Evolutionary conservation across 108 stramenopile species (phyloP), one percentile per base, ranked within the genome.

Genomic region (Seminavis robusta): DNA sequence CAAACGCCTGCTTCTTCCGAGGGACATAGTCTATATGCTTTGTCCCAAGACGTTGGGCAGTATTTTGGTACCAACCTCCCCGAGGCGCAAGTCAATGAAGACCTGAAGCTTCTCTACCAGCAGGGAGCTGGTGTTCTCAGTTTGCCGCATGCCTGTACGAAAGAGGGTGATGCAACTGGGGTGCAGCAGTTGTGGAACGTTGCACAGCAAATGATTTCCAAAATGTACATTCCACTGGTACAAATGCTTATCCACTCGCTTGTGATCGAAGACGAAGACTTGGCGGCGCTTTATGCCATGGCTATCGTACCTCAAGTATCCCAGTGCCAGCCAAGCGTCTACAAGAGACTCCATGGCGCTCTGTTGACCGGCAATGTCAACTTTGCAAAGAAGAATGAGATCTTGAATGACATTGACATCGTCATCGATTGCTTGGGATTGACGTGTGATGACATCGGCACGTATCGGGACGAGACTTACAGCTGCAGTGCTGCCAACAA

Each of bases 301-400:
- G 83, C 83, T 24, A 19, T 92, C 10, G 61, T 92, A 26, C 91
- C 91, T 6, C 91, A 92, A 65, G 59, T 86, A 17, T 69, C 83
- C 1, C 82, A 87, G 58, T 92, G 91, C 50, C 71, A 77, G 11
- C 70, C 85, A 29, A 82, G 77, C 42, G 59, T 69, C 16, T 88
- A 76, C 45, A 59, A 74, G 21, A 71, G 71, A n/a, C 66, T 92
- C 26, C 81, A 83, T 43, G 71, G 76, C 25, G 69, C 64, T 33
- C 49, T 86, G 8, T 52, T 92, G 33, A 63, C 67, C 33, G 80
- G 71, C 31, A 38, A 24, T 9, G 62, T 56, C 21, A 54, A 73
- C 13, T 79, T 73, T 65, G 58, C 50, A 20, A 66, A 50, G 67
- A 76, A 60, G 58, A 32, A 84, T 43, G 49, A 69, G 52, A 69